Evolutionary conservation across 2,329 filamentous ascomycete genomes (phyloP).

Genomic region (Hymenoscyphus fraxineus): DNA sequence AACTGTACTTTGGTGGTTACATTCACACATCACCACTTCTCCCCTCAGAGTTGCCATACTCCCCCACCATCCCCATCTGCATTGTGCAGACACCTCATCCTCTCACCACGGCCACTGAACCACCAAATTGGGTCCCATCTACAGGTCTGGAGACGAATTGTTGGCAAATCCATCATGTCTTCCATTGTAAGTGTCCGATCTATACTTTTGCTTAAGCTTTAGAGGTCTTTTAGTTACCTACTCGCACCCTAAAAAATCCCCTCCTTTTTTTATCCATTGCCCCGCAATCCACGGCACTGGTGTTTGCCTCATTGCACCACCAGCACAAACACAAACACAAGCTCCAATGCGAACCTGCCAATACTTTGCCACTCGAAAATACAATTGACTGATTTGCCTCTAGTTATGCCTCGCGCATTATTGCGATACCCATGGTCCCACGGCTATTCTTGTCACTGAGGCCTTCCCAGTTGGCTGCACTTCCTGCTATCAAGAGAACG

Average conservation of each 20-base stretch:
- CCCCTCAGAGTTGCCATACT: not conserved
- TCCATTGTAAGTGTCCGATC: slow-evolving; percentile 31
- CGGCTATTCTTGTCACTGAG: slow-evolving; percentile 67
- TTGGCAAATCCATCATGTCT: slow-evolving; percentile 25
- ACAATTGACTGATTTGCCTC: slow-evolving; percentile 19
- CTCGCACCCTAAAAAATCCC: not conserved
- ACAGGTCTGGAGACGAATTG: not conserved
- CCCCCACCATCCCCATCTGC: not conserved
- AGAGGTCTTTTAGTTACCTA: too few species aligned
- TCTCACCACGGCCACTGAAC: not conserved
- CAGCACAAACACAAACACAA: slow-evolving; percentile 10
- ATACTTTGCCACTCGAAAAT: not conserved
- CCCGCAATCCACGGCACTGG: not conserved
- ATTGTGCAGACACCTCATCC: not conserved
- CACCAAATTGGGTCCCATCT: slow-evolving; percentile 12
- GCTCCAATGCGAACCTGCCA: slow-evolving; percentile 8
- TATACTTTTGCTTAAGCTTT: not conserved
- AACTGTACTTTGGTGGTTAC: too few species aligned
- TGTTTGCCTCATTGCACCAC: slow-evolving; percentile 20
- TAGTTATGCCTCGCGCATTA: slow-evolving; percentile 69
- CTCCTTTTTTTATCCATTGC: slow-evolving; percentile 16
- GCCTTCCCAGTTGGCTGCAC: slow-evolving; percentile 58
- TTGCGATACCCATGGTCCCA: slow-evolving; percentile 67
- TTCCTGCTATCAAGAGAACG: slow-evolving; percentile 52
- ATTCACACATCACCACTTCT: too few species aligned